Conservation (phyloP, 2,329 filamentous ascomycete genomes). For the Xylaria sp. region DNA sequence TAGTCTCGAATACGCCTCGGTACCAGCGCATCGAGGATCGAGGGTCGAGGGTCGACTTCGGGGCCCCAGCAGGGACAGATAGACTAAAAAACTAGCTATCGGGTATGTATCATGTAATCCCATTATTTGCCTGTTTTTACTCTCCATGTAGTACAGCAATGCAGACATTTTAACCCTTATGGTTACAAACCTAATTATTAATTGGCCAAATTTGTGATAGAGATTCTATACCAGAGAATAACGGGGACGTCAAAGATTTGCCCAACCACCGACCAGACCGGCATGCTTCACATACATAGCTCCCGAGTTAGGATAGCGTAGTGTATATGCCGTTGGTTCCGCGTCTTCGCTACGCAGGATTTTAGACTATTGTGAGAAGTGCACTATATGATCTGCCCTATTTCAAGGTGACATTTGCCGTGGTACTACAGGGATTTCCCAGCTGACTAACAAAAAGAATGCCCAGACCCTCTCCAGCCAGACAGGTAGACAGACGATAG, state of each 20-base stretch:
- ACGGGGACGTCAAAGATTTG: background rate
- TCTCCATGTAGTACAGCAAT: background rate
- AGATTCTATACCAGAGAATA: background rate
- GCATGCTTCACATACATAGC: background rate
- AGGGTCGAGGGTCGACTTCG: constrained; percentile 1
- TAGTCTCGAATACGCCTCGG: constrained; percentile 1
- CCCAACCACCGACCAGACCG: background rate
- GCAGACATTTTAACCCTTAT: background rate
- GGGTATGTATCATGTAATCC: background rate
- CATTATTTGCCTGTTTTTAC: background rate
- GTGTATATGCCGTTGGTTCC: background rate
- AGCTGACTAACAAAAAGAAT: background rate
- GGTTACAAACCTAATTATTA: background rate
- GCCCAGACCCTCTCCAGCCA: background rate
- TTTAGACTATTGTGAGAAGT: background rate
- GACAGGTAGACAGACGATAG: background rate
- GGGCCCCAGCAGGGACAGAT: background rate
- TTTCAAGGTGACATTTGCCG: background rate
- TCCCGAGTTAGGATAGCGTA: background rate
- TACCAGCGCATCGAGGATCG: constrained; percentile 1
- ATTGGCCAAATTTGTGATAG: background rate
- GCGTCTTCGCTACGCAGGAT: background rate
- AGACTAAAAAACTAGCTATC: background rate
- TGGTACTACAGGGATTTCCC: background rate
- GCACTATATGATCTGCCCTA: background rate